phyloP scores from a whole-genome alignment of 2,329 filamentous ascomycete genomes.

The Aspergillus tubingensis region DNA sequence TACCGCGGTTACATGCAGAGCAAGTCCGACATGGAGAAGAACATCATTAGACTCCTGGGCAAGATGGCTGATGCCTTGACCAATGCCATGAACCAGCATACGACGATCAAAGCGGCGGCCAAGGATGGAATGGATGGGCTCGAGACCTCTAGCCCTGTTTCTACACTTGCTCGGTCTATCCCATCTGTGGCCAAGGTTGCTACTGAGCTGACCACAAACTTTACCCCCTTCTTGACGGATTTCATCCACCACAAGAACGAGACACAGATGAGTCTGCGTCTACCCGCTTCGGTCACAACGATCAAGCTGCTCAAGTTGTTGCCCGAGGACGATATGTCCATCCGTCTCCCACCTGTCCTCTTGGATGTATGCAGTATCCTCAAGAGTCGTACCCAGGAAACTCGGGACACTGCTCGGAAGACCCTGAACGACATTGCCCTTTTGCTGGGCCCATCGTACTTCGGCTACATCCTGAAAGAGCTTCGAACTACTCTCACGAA shows the following conservation, averaged over 20 bases:
- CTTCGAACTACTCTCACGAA: slow-evolving; percentile 77
- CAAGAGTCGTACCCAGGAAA: slow-evolving; percentile 82
- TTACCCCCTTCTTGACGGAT: slow-evolving; percentile 75
- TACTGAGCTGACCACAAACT: slow-evolving; percentile 70
- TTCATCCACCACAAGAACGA: slow-evolving; percentile 96
- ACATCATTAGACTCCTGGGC: slow-evolving; percentile 77
- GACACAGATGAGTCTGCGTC: slow-evolving; percentile 85
- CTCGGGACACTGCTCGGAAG: slow-evolving; percentile 85
- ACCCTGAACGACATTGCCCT: slow-evolving; percentile 82
- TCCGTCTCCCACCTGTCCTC: slow-evolving; percentile 77
- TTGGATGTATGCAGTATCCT: slow-evolving; percentile 93
- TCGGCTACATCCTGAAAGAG: slow-evolving; percentile 93
- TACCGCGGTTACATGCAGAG: slow-evolving; percentile 80
- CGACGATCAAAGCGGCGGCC: slow-evolving; percentile 17
- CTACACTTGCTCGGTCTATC: slow-evolving; percentile 62
- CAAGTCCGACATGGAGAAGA: slow-evolving; percentile 82
- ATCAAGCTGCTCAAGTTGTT: slow-evolving; percentile 84
- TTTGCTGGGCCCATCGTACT: slow-evolving; percentile 76
- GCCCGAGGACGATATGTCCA: slow-evolving; percentile 69
- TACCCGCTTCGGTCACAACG: slow-evolving; percentile 84
- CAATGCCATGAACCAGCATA: slow-evolving; percentile 48
- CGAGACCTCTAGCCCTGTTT: slow-evolving; percentile 37
- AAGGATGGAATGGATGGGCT: slow-evolving; percentile 31
- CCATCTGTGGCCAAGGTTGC: slow-evolving; percentile 68
- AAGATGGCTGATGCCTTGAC: slow-evolving; percentile 77